phyloP scores from a whole-genome alignment of 306 rosid genomes.

The Glycine latifolia region DNA sequence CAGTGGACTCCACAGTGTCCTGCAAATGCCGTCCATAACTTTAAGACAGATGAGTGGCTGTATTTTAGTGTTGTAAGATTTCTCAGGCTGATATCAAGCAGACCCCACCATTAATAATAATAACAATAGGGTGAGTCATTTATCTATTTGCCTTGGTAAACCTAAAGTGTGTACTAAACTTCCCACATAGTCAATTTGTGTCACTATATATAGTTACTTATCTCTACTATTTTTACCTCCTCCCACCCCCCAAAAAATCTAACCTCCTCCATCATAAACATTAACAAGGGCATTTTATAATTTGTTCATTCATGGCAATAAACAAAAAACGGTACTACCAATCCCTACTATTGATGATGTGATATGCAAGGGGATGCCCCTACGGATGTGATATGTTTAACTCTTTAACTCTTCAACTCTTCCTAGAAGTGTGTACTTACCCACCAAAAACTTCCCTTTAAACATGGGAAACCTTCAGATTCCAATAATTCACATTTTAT shows the following conservation, averaged over 20 bases:
- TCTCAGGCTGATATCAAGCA: conserved; percentile 28
- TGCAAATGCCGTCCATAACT: conserved; percentile 48
- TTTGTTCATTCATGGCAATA: conserved; percentile 26
- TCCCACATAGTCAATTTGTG: conserved; percentile 42
- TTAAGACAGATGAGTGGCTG: conserved; percentile 45
- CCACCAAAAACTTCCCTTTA: conserved; percentile 41
- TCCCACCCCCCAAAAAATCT: too few relatives aligned
- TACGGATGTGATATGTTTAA: conserved; percentile 34
- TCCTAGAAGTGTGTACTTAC: conserved; percentile 34
- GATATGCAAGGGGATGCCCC: too few relatives aligned
- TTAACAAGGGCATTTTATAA: background rate
- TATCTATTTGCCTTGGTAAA: conserved; percentile 40
- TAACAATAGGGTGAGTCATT: conserved; percentile 32
- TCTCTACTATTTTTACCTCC: background rate
- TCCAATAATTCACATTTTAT: conserved; percentile 48
- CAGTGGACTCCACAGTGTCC: conserved; percentile 30
- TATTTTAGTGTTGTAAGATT: conserved; percentile 34
- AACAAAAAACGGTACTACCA: conserved; percentile 22
- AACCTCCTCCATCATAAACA: background rate
- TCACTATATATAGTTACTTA: background rate
- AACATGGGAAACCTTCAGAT: conserved; percentile 38
- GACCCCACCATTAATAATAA: conserved; percentile 46
- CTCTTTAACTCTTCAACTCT: conserved; percentile 35
- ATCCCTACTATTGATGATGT: background rate
- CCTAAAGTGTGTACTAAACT: conserved; percentile 39